Evolutionary conservation across 2,329 filamentous ascomycete species (phyloP).

Genomic region (Parafenestella ontariensis): DNA sequence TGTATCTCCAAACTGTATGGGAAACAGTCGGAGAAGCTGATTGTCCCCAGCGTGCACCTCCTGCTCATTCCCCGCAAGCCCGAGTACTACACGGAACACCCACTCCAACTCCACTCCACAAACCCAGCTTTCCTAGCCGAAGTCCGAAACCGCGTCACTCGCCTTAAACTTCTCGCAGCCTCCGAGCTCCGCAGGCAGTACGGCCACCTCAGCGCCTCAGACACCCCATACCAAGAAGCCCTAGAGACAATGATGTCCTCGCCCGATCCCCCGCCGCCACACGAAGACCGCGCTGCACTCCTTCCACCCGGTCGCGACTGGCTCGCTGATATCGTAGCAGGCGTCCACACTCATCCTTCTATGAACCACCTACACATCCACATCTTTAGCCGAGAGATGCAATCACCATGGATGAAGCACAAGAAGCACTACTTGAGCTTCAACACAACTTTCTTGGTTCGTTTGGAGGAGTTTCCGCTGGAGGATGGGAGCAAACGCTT

Average conservation of each 20-base stretch:
- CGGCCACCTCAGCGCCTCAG: conserved; percentile 67
- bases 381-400: conserved; percentile 80
- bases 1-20: not conserved
- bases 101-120: conserved; percentile 74
- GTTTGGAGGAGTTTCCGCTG: conserved; percentile 80
- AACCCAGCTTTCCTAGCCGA: conserved; percentile 71
- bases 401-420: conserved; percentile 74
- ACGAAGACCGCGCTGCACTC: conserved; percentile 52
- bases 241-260: conserved; percentile 56
- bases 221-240: conserved; percentile 69
- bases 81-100: conserved; percentile 68
- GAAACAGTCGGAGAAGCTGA: not conserved
- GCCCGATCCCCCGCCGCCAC: conserved; percentile 31
- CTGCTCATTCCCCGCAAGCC: conserved; percentile 83
- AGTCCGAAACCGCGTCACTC: conserved; percentile 67
- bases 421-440: conserved; percentile 94
- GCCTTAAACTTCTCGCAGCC: conserved; percentile 70
- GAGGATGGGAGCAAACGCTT: conserved; percentile 68
- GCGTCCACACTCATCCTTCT: conserved; percentile 85
- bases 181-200: conserved; percentile 75
- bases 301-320: conserved; percentile 78
- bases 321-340: conserved; percentile 74
- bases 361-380: conserved; percentile 95
- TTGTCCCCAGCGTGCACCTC: conserved; percentile 71
- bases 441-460: conserved; percentile 81